These are phyloP conservation scores for Vaccinium corymbosum DNA, from an alignment of 148 eudicot species.

Conservation along the genomic window DNA sequence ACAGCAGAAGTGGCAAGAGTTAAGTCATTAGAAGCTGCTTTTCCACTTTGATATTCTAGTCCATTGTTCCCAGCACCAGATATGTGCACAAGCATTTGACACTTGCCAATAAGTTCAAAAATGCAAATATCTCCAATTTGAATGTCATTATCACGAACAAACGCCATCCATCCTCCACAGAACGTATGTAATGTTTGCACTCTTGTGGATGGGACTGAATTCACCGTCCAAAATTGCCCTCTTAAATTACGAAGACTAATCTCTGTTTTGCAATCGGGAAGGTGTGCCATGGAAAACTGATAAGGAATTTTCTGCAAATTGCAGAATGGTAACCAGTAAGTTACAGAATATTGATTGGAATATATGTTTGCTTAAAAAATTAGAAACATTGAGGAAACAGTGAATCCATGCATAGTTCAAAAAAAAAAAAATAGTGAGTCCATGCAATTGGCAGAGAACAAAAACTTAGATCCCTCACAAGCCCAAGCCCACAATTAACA, in stretches of 20 bases:
- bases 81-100: slow-evolving; percentile 81
- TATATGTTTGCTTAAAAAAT: not conserved
- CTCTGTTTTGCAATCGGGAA: slow-evolving; percentile 59
- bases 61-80: slow-evolving; percentile 57
- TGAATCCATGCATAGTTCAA: not conserved
- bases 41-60: slow-evolving; percentile 43
- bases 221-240: slow-evolving; percentile 73
- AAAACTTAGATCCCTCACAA: not conserved
- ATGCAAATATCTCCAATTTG: slow-evolving; percentile 85
- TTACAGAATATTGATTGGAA: not conserved
- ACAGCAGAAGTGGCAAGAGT: slow-evolving; percentile 20
- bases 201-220: slow-evolving; percentile 55
- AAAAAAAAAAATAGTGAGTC: not conserved
- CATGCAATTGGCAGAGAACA: not conserved
- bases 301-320: slow-evolving; percentile 66
- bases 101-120: slow-evolving; percentile 73
- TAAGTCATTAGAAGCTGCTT: slow-evolving; percentile 20
- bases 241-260: slow-evolving; percentile 64
- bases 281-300: slow-evolving; percentile 57
- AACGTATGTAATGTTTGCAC: slow-evolving; percentile 53
- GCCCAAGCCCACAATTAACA: not conserved
- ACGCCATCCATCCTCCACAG: slow-evolving; percentile 89
- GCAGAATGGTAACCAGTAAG: not conserved
- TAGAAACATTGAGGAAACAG: not conserved
- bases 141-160: slow-evolving; percentile 74